phyloP scores from a whole-genome alignment of 768 basidiomycete species.

The Calocybe gangraenosa region DNA sequence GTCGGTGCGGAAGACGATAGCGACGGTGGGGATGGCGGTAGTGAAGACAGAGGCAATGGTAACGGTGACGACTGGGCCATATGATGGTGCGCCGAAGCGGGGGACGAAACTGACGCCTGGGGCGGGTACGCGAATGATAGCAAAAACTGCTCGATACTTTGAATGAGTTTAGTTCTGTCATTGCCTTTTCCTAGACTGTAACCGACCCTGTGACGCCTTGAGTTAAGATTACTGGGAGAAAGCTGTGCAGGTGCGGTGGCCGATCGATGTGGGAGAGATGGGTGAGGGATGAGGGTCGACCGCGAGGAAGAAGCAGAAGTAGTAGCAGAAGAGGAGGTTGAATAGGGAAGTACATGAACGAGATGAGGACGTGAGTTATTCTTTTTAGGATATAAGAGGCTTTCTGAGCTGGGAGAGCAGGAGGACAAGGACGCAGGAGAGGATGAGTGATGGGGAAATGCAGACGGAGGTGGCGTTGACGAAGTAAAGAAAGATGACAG shows the following conservation, averaged over 20 bases:
- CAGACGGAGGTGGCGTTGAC: neutral
- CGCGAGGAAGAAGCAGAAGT: neutral
- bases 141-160: slow-evolving; percentile 35
- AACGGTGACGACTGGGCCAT: neutral
- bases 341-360: slow-evolving; percentile 22
- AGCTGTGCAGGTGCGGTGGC: too few relatives aligned
- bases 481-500: slow-evolving; percentile 12
- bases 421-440: neutral
- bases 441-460: neutral
- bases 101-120: slow-evolving; percentile 4
- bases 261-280: neutral
- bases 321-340: neutral
- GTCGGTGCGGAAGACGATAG: too few relatives aligned
- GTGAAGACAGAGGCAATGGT: neutral
- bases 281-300: too few relatives aligned
- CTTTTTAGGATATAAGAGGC: neutral
- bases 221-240: too few relatives aligned
- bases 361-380: slow-evolving; percentile 12
- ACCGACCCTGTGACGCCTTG: neutral
- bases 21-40: neutral
- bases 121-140: slow-evolving; percentile 30
- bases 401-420: slow-evolving; percentile 5
- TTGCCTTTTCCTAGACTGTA: neutral
- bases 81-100: neutral
- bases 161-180: slow-evolving; percentile 28